phyloP scores from a whole-genome alignment of 805 yeast genomes.

The Candida ficus region DNA sequence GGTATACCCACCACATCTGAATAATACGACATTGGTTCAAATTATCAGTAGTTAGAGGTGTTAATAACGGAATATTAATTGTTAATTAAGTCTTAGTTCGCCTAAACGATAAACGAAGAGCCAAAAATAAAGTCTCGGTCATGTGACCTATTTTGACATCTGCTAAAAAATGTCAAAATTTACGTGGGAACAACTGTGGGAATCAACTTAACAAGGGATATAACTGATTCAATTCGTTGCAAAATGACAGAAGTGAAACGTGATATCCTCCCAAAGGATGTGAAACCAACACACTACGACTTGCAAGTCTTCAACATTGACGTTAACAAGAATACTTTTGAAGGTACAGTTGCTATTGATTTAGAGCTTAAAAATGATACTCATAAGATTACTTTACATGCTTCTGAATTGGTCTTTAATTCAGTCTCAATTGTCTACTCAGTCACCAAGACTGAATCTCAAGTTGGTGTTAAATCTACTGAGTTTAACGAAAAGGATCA shows the following conservation, averaged over 20 bases:
- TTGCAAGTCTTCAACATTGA: slow-evolving; percentile 53
- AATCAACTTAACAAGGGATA: not conserved
- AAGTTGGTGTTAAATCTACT: slow-evolving; percentile 26
- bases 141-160: not conserved
- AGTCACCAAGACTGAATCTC: slow-evolving; percentile 29
- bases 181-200: not conserved
- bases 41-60: too few species aligned
- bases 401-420: slow-evolving; percentile 54
- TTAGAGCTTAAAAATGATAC: slow-evolving; percentile 45
- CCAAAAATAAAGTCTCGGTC: not conserved
- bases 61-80: not conserved
- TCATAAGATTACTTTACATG: slow-evolving; percentile 48
- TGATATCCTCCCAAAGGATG: slow-evolving; percentile 50
- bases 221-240: too few species aligned
- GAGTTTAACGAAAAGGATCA: slow-evolving; percentile 49
- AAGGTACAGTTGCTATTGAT: slow-evolving; percentile 49
- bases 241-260: slow-evolving; percentile 20
- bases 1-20: slow-evolving; percentile 70
- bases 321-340: slow-evolving; percentile 51
- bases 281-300: slow-evolving; percentile 72
- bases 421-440: slow-evolving; percentile 34
- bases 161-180: too few species aligned
- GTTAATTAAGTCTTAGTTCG: too few species aligned
- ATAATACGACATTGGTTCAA: slow-evolving; percentile 28
- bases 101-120: not conserved